phyloP scores from a whole-genome alignment of 2,329 filamentous ascomycete genomes.

The Penicillium fuscoglaucum region DNA sequence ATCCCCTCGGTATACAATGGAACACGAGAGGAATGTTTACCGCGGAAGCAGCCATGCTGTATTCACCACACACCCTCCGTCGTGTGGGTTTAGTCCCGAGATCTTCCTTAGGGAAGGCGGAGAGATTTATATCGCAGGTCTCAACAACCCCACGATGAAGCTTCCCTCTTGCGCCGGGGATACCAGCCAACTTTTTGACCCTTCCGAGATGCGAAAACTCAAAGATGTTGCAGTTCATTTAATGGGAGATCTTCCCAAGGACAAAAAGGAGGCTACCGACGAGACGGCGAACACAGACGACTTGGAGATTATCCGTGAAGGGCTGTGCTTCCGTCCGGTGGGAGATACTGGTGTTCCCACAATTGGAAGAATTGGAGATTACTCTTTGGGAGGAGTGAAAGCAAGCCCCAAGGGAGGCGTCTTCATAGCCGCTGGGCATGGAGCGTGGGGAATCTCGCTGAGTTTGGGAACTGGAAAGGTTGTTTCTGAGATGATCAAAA shows the following conservation, averaged over 20 bases:
- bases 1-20: conserved; percentile 51
- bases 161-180: conserved; percentile 57
- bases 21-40: conserved; percentile 38
- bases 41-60: conserved; percentile 63
- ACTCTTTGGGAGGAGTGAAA: conserved; percentile 55
- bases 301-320: conserved; percentile 63
- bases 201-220: conserved; percentile 39
- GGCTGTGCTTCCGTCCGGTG: conserved; percentile 72
- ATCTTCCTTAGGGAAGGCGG: conserved; percentile 67
- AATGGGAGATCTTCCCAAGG: conserved; percentile 31
- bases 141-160: conserved; percentile 64
- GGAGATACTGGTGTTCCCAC: conserved; percentile 65
- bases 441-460: conserved; percentile 70
- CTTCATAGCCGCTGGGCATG: conserved; percentile 70
- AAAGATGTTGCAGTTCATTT: conserved; percentile 36
- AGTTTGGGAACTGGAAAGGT: conserved; percentile 69
- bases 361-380: conserved; percentile 58
- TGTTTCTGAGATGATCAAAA: conserved; percentile 68
- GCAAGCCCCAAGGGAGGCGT: conserved; percentile 55
- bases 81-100: conserved; percentile 65
- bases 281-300: conserved; percentile 47
- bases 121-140: conserved; percentile 70
- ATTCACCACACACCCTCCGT: conserved; percentile 59
- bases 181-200: conserved; percentile 43
- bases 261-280: conserved; percentile 14